Evolutionary conservation across 495 filamentous ascomycete genomes (phyloP).

Genomic region (Cryomyces minteri): DNA sequence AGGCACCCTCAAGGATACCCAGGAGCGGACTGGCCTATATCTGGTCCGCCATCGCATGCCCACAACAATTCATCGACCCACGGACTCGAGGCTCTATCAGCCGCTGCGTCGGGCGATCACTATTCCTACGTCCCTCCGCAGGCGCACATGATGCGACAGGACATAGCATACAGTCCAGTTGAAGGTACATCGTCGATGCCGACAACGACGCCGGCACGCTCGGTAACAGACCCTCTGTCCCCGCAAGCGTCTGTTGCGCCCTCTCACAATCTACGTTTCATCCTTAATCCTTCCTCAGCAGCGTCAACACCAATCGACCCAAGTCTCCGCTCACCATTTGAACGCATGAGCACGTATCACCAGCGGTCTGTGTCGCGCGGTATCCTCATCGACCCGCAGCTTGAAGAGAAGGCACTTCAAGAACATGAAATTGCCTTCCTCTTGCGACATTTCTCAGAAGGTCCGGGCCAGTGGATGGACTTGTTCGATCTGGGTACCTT

Average conservation of each 20-base stretch:
- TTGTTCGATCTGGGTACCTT: constrained; percentile 40
- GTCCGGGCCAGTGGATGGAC: constrained; percentile 46
- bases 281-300: constrained; percentile 23
- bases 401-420: constrained; percentile 9
- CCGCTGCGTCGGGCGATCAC: constrained; percentile 21
- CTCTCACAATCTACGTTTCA: constrained; percentile 36
- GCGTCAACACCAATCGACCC: no score
- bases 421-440: constrained; percentile 42
- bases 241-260: constrained; percentile 23
- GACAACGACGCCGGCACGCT: not conserved
- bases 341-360: no score
- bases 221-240: constrained; percentile 19
- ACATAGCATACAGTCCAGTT: no score
- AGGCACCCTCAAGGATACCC: not conserved
- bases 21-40: no score
- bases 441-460: constrained; percentile 41
- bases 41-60: no score
- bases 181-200: no score
- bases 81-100: constrained; percentile 37
- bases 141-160: no score
- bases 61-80: constrained; percentile 23
- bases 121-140: no score
- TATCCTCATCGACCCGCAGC: no score
- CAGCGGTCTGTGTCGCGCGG: no score
- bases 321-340: no score